Evolutionary conservation across 1,284 basidiomycete species (phyloP), one percentile per base, ranked within the genome.

Genomic region (Golubevia sp.): DNA sequence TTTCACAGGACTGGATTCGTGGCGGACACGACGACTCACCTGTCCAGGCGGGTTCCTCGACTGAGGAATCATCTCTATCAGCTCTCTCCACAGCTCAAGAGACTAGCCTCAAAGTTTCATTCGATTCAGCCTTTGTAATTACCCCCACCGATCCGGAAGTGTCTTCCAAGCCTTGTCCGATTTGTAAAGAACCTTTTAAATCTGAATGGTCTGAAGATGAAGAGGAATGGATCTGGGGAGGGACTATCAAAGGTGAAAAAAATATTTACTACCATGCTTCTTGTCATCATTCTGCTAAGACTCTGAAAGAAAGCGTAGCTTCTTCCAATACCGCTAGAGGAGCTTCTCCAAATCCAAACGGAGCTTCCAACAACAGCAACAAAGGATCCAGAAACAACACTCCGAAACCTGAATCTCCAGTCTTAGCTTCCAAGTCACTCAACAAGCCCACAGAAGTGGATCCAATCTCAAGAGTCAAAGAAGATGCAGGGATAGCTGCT

Each of bases 221-320:
- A 68, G 97, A 99, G 85, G 97, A 98, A 74, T 99, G 96, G 95
- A 91, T 98, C 20, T 99, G 94, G 93, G 88, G 88, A 76, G 97
- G 99, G 81, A 94, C 95, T 0, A 86, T 94, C 24, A 88, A 88
- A 81, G n/a, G n/a, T n/a, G 90, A 91, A 62, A 91, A 94, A 67
- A 91, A 91, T 2, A 44, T 55, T 24, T 76, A 76, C 50, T 78
- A 81, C 27, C 80, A 82, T 66, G 80, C 75, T 0, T 75, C 76
- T 25, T 82, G 80, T 58, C 71, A 79, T 55, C 68, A 78, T 50
- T 82, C 80, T 23, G 80, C 79, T n/a, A 79, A 77, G 60, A 62
- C 59, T 48, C 62, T 82, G 56, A 76, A 71, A 18, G 53, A 55
- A 24, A 20, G 34, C n/a, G 59, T 61, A 13, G 27, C n/a, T 4